Evolutionary conservation across 2,329 filamentous ascomycete genomes (phyloP), one percentile per base, ranked within the genome.

Genomic region (Dichotomopilus funicola): DNA sequence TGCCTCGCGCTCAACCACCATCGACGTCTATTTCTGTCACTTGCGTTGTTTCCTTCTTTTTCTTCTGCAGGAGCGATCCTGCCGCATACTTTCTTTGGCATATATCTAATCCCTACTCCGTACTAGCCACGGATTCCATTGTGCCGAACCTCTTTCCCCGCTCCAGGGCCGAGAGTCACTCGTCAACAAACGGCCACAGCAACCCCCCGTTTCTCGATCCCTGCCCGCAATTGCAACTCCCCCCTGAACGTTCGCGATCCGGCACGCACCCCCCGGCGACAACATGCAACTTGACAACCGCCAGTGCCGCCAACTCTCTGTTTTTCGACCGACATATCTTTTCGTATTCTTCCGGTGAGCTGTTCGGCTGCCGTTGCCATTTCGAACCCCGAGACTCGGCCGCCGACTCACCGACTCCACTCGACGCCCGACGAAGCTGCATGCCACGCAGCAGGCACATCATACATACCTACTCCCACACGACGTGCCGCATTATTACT

Each of bases 281-380:
- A 66, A 62, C 57, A 66, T 65, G 64, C 64, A 36, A 57, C 53
- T 64, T 61, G 61, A 60, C 58, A 42, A 56, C 40, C 42, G 45
- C 50, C 13, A 49, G 51, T 59, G 49, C 54, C 45, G 53, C 43
- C 36, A 57, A 38, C 54, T 55, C 53, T 38, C 53, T 51, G 42
- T 45, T 46, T 48, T 49, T 49, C 54, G 57, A 58, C 13, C 46
- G 50, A 49, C 49, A 45, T 55, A 54, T 42, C 36, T 5, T 51
- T 42, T 33, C 49, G 51, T 53, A 36, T 36, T 49, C 37, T 48
- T 42, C 41, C 42, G 49, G 54, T 53, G 55, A 55, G 45, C 34
- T 47, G 38, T n/a, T 48, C 13, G 31, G 44, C 48, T 44, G 37
- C 41, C 44, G 40, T n/a, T 33, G 43, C 46, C 41, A 37, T 48